Base-by-base conservation (phyloP, 2,329 filamentous ascomycete species). In the Calonectria crousiana region DNA sequence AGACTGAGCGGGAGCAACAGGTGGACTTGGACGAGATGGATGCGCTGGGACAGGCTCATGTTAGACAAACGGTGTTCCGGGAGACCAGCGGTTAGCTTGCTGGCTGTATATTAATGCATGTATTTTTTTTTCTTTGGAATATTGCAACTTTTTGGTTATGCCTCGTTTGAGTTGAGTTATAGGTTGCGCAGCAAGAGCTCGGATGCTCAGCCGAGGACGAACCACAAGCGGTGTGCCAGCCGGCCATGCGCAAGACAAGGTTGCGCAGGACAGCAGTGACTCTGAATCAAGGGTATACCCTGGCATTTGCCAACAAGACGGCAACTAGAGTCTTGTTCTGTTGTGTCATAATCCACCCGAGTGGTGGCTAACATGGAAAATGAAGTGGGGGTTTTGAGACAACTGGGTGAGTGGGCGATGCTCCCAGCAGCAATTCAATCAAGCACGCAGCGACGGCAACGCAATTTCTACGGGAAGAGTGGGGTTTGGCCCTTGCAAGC, bases 101-200 rank as follows among this genome's bases (percentile, higher is more conserved):
- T 66, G 60, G 67, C 34, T 73, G 71, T 73, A 73, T 58, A 73
- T 41, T 73, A 73, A 66, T 69, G 51, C 60, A 73, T 73, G 60
- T 60, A 62, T 52, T 66, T 62, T 68, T 56, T 67, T 41, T 28
- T 51, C 30, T 62, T 51, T 73, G 52, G 67, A 66, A 66, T 69
- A 73, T 73, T 51, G 58, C 36, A 56, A 65, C n/a, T 49, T 11
- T 38, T 32, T 30, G 26, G 52, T n/a, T 41, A 49, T 30, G 10
- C n/a, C 23, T 49, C 11, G 36, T 32, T 44, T 23, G 44, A 23
- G 28, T 23, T 20, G 9, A 20, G 34, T 10, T 60, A 6, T 28
- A 28, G 23, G 56, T 41, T 62, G 32, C n/a, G 5, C n/a, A 18
- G 4, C 14, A 26, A 62, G 34, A 26, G 18, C 23, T 62, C 34